Percentiles rank a stretch among this genome's conserved stretches.
Conservation (phyloP, 176 grass and related monocot genomes). For the Avena atlantica region DNA sequence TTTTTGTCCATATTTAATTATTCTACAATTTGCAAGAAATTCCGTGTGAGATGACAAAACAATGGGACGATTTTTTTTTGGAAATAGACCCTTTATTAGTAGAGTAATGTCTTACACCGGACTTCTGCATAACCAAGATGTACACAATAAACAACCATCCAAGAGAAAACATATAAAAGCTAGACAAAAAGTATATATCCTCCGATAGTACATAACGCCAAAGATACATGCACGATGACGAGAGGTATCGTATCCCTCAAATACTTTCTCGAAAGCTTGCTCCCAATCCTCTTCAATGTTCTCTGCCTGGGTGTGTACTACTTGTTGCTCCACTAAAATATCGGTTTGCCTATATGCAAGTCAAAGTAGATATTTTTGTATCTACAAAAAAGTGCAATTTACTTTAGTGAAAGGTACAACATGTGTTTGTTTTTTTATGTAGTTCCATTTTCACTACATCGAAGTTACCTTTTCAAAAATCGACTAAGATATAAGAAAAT, state of each 20-base stretch:
- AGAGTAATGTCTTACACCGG: no score
- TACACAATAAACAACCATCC: no score
- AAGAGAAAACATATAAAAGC: no score
- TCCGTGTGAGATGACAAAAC: slow-evolving; percentile 32
- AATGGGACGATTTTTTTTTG: no score
- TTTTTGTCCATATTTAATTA: background rate
- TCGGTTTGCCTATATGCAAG: background rate
- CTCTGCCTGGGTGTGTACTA: slow-evolving; percentile 7
- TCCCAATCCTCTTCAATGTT: slow-evolving; percentile 1
- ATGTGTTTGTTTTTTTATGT: background rate
- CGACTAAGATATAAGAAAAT: background rate
- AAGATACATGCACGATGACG: slow-evolving; percentile 19
- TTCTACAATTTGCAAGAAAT: slow-evolving; percentile 43
- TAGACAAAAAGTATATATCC: no score
- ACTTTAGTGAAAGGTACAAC: background rate
- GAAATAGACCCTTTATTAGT: no score
- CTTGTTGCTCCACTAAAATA: background rate
- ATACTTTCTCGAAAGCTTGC: slow-evolving; percentile 19
- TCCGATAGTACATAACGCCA: background rate
- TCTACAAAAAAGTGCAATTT: background rate
- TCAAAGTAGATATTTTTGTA: background rate
- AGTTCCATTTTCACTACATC: background rate
- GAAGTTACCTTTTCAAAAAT: background rate
- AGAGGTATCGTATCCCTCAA: slow-evolving; percentile 9
- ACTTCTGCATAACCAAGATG: no score